Base-by-base conservation (phyloP, 306 rosid species). In the Prunus dulcis region DNA sequence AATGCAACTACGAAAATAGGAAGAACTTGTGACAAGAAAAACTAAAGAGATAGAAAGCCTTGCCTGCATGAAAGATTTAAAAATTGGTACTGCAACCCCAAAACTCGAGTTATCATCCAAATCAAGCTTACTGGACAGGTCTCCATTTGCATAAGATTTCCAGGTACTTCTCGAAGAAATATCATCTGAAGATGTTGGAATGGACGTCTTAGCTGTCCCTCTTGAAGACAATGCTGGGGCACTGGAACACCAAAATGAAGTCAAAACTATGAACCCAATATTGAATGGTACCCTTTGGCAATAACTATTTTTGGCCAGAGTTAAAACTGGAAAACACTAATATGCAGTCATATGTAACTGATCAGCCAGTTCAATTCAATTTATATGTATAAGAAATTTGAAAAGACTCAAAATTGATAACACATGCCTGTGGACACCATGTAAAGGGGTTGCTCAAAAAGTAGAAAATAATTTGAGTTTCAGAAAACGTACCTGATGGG, bases 161-260 rank as follows among this genome's bases (percentile, higher is more conserved):
- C 97, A 90, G 61, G 93, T 88, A 79, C 83, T 95, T 84, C 92
- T 88, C 19, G 93, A 89, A 80, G 97, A 80, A 25, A 86, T 75
- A 65, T 91, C 96, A 83, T 87, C 91, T 0, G 86, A 78, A 52
- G 96, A 86, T 55, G 88, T 56, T 70, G 86, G 82, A 76, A 84
- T 82, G 75, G 89, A 83, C 58, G 89, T 61, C 85, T 92, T 95
- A 76, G 91, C 83, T 64, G 90, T 82, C 75, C 90, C 97, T 82
- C 93, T 91, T 79, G 97, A 89, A 73, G 99, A 95, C 85, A 95
- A 87, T 75, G 88, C 97, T 30, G 99, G 99, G 68, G 99, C 96
- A 87, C 99, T 95, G 86, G 32, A 86, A 74, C 60, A 78, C 58
- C 82, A 82, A 75, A 60, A 66, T 51, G 7, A 66, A 80, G 47